phyloP scores from a whole-genome alignment of 257 asterid species.

The Echites panduratus region DNA sequence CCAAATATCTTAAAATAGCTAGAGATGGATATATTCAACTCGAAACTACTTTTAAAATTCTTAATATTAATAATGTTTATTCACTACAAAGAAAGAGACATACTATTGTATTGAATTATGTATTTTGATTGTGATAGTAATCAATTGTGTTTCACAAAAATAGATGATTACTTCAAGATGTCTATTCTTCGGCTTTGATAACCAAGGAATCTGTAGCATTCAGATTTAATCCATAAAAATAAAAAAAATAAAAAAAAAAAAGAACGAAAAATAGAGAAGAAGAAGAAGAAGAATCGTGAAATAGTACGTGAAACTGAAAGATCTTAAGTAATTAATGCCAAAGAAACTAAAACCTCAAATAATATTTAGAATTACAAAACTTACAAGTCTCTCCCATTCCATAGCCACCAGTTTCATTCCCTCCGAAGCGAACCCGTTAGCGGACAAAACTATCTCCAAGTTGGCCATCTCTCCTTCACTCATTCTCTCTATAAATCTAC shows the following conservation, averaged over 20 bases:
- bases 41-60: too few relatives aligned
- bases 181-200: neutral
- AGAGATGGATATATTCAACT: too few relatives aligned
- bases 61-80: too few relatives aligned
- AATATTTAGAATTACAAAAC: too few relatives aligned
- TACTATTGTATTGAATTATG: too few relatives aligned
- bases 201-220: neutral
- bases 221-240: neutral
- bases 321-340: constrained; percentile 18
- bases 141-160: neutral
- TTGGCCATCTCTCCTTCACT: constrained; percentile 51
- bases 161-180: neutral
- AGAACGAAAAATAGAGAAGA: neutral
- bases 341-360: constrained; percentile 13
- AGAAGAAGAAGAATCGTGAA: neutral
- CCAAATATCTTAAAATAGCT: too few relatives aligned
- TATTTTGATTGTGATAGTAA: neutral
- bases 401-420: constrained; percentile 21
- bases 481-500: constrained; percentile 34
- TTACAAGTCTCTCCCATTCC: constrained; percentile 18
- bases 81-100: too few relatives aligned
- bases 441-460: constrained; percentile 42
- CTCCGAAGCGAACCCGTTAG: constrained; percentile 15
- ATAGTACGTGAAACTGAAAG: neutral
- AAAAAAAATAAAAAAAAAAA: neutral